These are phyloP conservation scores for Entoloma clypeatum DNA, from an alignment of 1,284 basidiomycete genomes.

Conservation along the genomic window DNA sequence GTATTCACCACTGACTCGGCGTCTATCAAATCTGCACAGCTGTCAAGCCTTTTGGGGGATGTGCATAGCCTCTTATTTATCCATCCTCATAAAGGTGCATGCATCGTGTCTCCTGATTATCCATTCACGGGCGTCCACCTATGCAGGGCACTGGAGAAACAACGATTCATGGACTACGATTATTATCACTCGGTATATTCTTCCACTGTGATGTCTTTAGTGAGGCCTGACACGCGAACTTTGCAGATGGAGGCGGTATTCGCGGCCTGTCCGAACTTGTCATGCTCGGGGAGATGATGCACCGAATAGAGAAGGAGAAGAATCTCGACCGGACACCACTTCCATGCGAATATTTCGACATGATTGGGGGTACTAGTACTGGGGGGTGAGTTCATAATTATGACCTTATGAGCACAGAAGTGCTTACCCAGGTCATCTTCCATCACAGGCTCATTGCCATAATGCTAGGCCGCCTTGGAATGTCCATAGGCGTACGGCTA, in stretches of 20 bases:
- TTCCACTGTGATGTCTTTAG: background rate
- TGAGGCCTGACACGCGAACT: background rate
- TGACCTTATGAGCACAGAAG: background rate
- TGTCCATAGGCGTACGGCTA: slow-evolving; percentile 12
- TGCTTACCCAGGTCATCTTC: too few relatives aligned
- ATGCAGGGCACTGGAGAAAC: too few relatives aligned
- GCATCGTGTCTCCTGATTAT: too few relatives aligned
- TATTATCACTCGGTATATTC: background rate
- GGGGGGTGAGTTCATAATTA: slow-evolving; percentile 7
- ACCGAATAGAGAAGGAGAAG: slow-evolving; percentile 6
- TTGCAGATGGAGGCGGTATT: slow-evolving; percentile 13
- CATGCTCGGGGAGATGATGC: slow-evolving; percentile 13
- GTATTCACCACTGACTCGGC: too few relatives aligned
- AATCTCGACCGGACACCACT: background rate
- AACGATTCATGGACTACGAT: too few relatives aligned
- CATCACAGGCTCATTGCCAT: slow-evolving; percentile 16
- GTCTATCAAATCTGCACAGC: too few relatives aligned
- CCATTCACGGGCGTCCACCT: too few relatives aligned
- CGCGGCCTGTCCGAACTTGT: slow-evolving; percentile 12
- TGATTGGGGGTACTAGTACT: slow-evolving; percentile 14
- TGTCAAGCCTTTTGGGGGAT: too few relatives aligned
- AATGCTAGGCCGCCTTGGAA: slow-evolving; percentile 18
- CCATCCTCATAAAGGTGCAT: too few relatives aligned
- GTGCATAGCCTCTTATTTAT: too few relatives aligned
- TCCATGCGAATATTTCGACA: slow-evolving; percentile 16